Percentiles rank a stretch among this genome's conserved stretches.
Evolutionary conservation across 345 rosid genomes (phyloP).

Genomic region (Turnera subulata): DNA sequence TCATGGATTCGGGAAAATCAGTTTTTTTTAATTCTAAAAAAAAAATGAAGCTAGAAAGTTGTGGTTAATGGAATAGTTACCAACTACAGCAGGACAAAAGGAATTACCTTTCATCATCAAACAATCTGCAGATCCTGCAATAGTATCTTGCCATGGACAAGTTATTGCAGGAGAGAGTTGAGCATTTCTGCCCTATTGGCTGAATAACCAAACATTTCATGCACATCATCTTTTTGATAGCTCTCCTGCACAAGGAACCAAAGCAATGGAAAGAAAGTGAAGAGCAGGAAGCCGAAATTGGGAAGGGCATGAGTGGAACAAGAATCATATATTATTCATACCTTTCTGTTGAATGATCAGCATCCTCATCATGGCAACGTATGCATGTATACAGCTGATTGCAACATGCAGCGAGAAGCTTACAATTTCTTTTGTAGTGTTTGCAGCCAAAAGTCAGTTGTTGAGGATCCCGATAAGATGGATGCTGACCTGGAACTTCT

Average conservation of each 20-base stretch:
- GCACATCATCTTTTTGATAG: constrained; percentile 74
- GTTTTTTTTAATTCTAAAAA: too few species aligned
- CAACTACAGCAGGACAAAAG: not conserved
- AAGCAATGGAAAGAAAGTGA: constrained; percentile 1
- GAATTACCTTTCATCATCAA: constrained; percentile 66
- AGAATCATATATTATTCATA: constrained; percentile 17
- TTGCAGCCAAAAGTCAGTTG: constrained; percentile 54
- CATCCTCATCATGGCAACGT: constrained; percentile 77
- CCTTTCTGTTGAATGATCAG: constrained; percentile 74
- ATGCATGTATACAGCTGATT: constrained; percentile 60
- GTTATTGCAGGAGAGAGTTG: constrained; percentile 46
- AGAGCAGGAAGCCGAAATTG: not conserved
- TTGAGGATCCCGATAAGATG: constrained; percentile 50
- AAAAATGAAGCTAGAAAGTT: too few species aligned
- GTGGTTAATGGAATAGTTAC: not conserved
- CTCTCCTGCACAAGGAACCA: constrained; percentile 40
- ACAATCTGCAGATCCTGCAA: constrained; percentile 73
- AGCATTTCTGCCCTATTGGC: constrained; percentile 54
- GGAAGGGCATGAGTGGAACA: not conserved
- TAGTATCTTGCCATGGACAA: constrained; percentile 70
- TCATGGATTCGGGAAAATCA: too few species aligned
- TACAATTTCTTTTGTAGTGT: constrained; percentile 77
- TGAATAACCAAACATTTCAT: constrained; percentile 74
- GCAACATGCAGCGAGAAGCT: constrained; percentile 70
- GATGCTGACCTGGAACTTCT: constrained; percentile 48